Conservation (phyloP, 1,139 yeast species). For the Yamadazyma conglobata region DNA sequence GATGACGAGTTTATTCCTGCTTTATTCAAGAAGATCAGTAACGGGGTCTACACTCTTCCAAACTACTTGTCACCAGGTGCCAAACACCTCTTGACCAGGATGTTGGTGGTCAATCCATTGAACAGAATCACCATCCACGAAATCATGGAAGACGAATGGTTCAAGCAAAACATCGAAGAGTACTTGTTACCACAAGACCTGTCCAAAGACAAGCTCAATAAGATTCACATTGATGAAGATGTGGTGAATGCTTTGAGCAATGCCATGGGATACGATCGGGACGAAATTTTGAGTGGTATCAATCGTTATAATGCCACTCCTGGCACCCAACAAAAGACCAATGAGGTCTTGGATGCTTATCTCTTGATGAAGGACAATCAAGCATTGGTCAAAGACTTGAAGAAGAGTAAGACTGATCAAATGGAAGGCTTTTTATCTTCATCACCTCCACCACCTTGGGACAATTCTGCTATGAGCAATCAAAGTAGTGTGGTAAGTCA, state of each 20-base stretch:
- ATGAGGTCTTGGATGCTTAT: constrained; percentile 91
- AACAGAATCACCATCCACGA: constrained; percentile 94
- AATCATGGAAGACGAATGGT: constrained; percentile 96
- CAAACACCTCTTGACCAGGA: constrained; percentile 76
- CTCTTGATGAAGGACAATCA: constrained; percentile 83
- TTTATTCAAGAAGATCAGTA: constrained; percentile 87
- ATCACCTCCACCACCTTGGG: constrained; percentile 45
- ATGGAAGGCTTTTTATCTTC: constrained; percentile 50
- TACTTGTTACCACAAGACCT: constrained; percentile 73
- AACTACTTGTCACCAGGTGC: constrained; percentile 88
- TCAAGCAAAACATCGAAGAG: constrained; percentile 76
- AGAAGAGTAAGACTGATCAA: constrained; percentile 49
- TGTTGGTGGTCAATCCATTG: constrained; percentile 95
- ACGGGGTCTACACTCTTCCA: constrained; percentile 93
- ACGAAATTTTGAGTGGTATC: constrained; percentile 79
- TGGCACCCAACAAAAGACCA: constrained; percentile 23
- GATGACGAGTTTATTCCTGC: constrained; percentile 98
- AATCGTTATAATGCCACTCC: constrained; percentile 27
- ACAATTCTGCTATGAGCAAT: constrained; percentile 10
- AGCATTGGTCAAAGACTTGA: constrained; percentile 61
- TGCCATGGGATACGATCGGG: constrained; percentile 92
- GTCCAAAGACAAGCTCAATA: constrained; percentile 37
- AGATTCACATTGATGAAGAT: constrained; percentile 66
- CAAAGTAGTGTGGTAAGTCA: constrained; percentile 17
- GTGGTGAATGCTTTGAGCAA: constrained; percentile 74